These are phyloP conservation scores for Prunus mongolica DNA, from an alignment of 306 rosid species.

Conservation along the genomic window DNA sequence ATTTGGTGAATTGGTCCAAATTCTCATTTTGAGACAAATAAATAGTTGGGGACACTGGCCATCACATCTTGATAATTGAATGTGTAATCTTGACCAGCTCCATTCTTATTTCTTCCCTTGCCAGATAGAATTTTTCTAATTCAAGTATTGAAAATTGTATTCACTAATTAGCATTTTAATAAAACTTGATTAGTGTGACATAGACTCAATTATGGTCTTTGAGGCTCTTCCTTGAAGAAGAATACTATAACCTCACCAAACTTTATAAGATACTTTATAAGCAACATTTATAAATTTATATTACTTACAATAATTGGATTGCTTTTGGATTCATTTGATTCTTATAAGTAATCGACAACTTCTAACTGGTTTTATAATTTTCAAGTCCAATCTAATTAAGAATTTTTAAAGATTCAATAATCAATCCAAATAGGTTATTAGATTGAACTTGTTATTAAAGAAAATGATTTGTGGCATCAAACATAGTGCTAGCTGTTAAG, in stretches of 20 bases:
- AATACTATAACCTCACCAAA: background rate
- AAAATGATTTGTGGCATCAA: background rate
- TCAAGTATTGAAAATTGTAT: background rate
- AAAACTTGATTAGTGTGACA: background rate
- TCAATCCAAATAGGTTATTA: background rate
- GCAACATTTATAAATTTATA: background rate
- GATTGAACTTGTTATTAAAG: background rate
- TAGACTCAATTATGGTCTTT: background rate
- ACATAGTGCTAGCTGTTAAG: background rate
- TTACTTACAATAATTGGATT: background rate
- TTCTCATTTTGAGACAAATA: background rate
- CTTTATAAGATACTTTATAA: background rate
- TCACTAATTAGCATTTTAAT: background rate
- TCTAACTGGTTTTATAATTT: background rate
- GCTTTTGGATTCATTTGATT: conserved; percentile 7
- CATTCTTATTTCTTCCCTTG: background rate
- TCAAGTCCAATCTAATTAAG: background rate
- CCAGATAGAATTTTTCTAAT: background rate
- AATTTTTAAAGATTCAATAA: background rate
- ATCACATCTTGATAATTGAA: conserved; percentile 1
- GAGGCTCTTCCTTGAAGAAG: background rate
- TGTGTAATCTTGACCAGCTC: background rate
- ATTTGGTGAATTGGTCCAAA: background rate
- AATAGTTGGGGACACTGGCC: background rate
- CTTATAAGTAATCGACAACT: conserved; percentile 10